These are phyloP conservation scores for Aspergillus terreus DNA, from an alignment of 2,329 filamentous ascomycete species.

Conservation along the genomic window DNA sequence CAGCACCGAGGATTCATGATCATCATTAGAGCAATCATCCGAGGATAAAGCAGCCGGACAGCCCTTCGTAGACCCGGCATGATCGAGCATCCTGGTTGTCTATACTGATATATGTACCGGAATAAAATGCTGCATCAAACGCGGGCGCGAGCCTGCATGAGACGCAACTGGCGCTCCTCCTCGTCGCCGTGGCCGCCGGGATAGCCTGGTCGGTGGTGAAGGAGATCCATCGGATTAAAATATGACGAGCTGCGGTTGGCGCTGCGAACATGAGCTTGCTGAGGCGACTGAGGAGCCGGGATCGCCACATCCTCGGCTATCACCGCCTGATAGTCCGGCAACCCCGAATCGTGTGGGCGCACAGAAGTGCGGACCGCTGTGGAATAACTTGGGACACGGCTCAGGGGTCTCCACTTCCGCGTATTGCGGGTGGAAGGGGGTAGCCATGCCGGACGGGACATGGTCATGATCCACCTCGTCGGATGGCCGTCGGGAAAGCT, in stretches of 20 bases:
- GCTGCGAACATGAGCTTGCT: slow-evolving; percentile 37
- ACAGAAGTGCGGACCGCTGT: slow-evolving; percentile 67
- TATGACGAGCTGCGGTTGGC: slow-evolving; percentile 32
- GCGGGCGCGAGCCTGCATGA: slow-evolving; percentile 38
- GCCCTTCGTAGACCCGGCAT: neutral
- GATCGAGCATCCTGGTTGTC: no score
- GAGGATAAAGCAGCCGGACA: neutral
- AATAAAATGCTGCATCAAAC: slow-evolving; percentile 11
- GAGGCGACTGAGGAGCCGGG: slow-evolving; percentile 32
- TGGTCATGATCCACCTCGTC: slow-evolving; percentile 47
- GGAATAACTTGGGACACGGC: slow-evolving; percentile 72
- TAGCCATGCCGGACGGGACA: slow-evolving; percentile 41
- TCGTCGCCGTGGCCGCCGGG: slow-evolving; percentile 26
- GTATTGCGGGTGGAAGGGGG: slow-evolving; percentile 41
- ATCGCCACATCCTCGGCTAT: slow-evolving; percentile 25
- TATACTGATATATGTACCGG: no score
- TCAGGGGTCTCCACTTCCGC: slow-evolving; percentile 62
- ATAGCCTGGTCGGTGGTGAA: slow-evolving; percentile 20
- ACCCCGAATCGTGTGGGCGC: slow-evolving; percentile 48
- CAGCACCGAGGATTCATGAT: slow-evolving; percentile 9
- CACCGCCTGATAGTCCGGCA: slow-evolving; percentile 67
- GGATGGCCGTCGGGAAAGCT: slow-evolving; percentile 44
- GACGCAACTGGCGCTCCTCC: slow-evolving; percentile 39
- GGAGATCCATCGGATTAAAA: slow-evolving; percentile 23
- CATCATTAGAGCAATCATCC: slow-evolving; percentile 1